Evolutionary conservation across 2,329 filamentous ascomycete genomes (phyloP).

Genomic region (Atkinsonella hypoxylon): DNA sequence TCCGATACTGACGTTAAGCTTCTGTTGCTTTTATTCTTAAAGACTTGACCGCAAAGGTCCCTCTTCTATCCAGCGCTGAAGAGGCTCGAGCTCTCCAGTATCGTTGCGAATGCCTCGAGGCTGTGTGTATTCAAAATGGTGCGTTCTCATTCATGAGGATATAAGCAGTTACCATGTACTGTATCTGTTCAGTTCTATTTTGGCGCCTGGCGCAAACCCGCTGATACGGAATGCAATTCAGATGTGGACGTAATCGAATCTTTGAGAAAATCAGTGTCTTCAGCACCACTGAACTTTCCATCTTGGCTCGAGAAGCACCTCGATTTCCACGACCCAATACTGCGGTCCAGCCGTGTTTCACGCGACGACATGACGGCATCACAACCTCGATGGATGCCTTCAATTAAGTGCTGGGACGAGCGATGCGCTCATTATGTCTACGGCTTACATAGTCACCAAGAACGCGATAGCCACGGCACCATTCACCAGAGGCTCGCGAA

Average conservation of each 20-base stretch:
- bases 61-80: slow-evolving; percentile 40
- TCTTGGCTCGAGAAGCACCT: slow-evolving; percentile 43
- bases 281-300: slow-evolving; percentile 34
- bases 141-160: slow-evolving; percentile 5
- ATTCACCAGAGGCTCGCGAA: slow-evolving; percentile 30
- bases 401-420: slow-evolving; percentile 44
- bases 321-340: slow-evolving; percentile 34
- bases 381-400: slow-evolving; percentile 9
- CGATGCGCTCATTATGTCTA: slow-evolving; percentile 47
- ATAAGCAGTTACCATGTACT: background rate
- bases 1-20: slow-evolving; percentile 3
- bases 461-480: slow-evolving; percentile 38
- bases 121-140: slow-evolving; percentile 31
- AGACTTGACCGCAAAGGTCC: slow-evolving; percentile 22
- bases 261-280: slow-evolving; percentile 17
- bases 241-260: slow-evolving; percentile 20
- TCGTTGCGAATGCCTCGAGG: slow-evolving; percentile 46
- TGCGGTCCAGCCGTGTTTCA: slow-evolving; percentile 16
- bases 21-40: background rate
- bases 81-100: slow-evolving; percentile 46
- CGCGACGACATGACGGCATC: slow-evolving; percentile 2
- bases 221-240: slow-evolving; percentile 3
- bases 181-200: too few species aligned
- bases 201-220: background rate
- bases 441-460: slow-evolving; percentile 37